Evolutionary conservation across 441 rosid genomes (phyloP).

Genomic region (Gossypium lobatum): DNA sequence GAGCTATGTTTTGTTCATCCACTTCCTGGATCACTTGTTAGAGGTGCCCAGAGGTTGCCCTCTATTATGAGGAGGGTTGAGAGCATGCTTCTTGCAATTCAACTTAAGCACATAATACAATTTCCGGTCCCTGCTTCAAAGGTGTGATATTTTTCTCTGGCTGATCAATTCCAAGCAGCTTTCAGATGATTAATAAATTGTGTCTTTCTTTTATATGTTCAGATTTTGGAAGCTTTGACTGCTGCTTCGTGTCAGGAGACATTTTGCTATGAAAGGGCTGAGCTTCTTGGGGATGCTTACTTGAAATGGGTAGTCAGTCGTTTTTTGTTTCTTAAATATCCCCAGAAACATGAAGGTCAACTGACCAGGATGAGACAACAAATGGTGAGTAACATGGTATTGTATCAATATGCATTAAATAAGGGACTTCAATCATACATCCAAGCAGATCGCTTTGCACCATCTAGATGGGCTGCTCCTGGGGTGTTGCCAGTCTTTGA

Average conservation of each 20-base stretch:
- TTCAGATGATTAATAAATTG: slow-evolving; percentile 12
- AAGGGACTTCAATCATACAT: slow-evolving; percentile 94
- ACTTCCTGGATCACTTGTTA: slow-evolving; percentile 87
- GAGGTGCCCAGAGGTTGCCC: slow-evolving; percentile 98
- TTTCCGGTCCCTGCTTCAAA: slow-evolving; percentile 75
- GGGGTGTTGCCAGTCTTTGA: slow-evolving; percentile 96
- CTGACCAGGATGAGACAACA: slow-evolving; percentile 99
- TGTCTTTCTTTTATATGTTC: slow-evolving; percentile 18
- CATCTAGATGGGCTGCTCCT: slow-evolving; percentile 99
- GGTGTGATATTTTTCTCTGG: slow-evolving; percentile 32
- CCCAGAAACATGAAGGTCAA: slow-evolving; percentile 98
- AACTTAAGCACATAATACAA: slow-evolving; percentile 66
- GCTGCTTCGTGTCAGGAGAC: slow-evolving; percentile 99
- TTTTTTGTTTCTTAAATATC: slow-evolving; percentile 90
- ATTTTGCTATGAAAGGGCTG: slow-evolving; percentile 99
- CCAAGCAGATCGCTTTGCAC: slow-evolving; percentile 99
- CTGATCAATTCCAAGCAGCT: neutral
- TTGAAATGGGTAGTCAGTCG: slow-evolving; percentile 98
- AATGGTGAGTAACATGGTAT: slow-evolving; percentile 96
- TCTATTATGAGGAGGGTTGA: slow-evolving; percentile 99
- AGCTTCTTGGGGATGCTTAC: slow-evolving; percentile 98
- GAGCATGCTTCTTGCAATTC: slow-evolving; percentile 93
- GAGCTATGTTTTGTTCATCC: slow-evolving; percentile 95
- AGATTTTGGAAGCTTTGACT: slow-evolving; percentile 97
- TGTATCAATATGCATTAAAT: slow-evolving; percentile 72